Evolutionary conservation across 768 basidiomycete genomes (phyloP), one percentile per base, ranked within the genome.

Genomic region (Leccinum arenicola): DNA sequence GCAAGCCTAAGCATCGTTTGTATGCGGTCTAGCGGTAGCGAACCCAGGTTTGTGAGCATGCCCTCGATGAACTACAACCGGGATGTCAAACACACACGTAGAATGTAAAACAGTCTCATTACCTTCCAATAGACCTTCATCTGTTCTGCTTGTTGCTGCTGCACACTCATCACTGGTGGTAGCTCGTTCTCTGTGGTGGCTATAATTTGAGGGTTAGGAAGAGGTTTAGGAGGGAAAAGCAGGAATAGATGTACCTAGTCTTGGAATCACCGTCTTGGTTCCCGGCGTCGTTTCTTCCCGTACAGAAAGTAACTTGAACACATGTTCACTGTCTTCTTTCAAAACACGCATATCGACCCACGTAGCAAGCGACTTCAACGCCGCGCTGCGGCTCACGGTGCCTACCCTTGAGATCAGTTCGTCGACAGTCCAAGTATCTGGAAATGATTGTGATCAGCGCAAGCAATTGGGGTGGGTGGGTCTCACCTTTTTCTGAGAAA

Each of bases 101-200:
- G 50, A 47, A 9, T 10, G 3, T 9, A n/a, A 21, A 6, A 14
- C 8, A 15, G 9, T 27, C 25, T 25, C 25, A 73, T 7, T 54
- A 87, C 92, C 84, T 91, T 93, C 93, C 93, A 95, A 70, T 87
- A 91, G 1, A 93, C 81, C 60, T 79, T 83, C 88, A 95, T 92
- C 74, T 94, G 89, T 66, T 92, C 89, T 0, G 86, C 85, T 68
- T 92, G 86, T 48, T 89, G 87, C 49, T 91, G 89, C 61, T 91
- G 86, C 11, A 80, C 75, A 21, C 79, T 81, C 35, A 83, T 71
- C 11, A 86, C 72, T 0, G 85, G 76, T 1, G 82, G 76, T 12
- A 77, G 66, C 27, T 78, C 79, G 21, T 80, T 82, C 36, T 84
- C 82, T 3, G 73, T 68, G 3, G 74, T 72, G 35, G 72, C 70